A percentile compares a stretch with the other conserved stretches of the same genome.
Evolutionary conservation across 805 yeast genomes (phyloP).

Genomic region (Groenewaldozyma tartarivorans): DNA sequence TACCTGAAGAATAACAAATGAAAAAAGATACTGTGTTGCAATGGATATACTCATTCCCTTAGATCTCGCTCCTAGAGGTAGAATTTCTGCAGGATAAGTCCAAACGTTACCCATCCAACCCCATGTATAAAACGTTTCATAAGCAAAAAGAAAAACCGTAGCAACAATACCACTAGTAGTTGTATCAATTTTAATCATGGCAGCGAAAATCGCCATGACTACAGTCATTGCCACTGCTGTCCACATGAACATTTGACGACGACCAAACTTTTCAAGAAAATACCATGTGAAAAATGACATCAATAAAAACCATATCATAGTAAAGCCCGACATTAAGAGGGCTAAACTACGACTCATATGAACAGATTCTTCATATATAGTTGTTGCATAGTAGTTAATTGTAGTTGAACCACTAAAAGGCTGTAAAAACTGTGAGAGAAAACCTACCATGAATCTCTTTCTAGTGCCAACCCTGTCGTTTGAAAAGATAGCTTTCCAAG

Average conservation of each 20-base stretch:
- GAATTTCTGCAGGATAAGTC: slow-evolving; percentile 18
- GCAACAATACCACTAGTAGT: slow-evolving; percentile 5
- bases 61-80: slow-evolving; percentile 27
- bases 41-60: slow-evolving; percentile 31
- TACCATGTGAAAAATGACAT: slow-evolving; percentile 35
- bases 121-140: slow-evolving; percentile 11
- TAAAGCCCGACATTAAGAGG: slow-evolving; percentile 9
- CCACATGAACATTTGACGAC: slow-evolving; percentile 36
- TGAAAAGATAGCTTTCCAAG: neutral
- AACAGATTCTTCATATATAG: slow-evolving; percentile 3
- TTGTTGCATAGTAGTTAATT: slow-evolving; percentile 7
- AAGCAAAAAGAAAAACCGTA: slow-evolving; percentile 7
- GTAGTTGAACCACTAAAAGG: slow-evolving; percentile 6
- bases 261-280: slow-evolving; percentile 38
- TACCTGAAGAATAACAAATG: slow-evolving; percentile 25
- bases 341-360: slow-evolving; percentile 2
- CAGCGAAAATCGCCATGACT: slow-evolving; percentile 4
- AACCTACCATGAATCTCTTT: slow-evolving; percentile 17
- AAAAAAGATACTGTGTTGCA: slow-evolving; percentile 12
- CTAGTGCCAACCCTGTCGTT: neutral
- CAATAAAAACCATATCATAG: slow-evolving; percentile 8
- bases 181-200: slow-evolving; percentile 5
- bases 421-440: slow-evolving; percentile 5
- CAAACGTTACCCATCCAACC: slow-evolving; percentile 14
- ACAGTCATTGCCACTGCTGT: slow-evolving; percentile 7